A percentile compares a stretch with the other conserved stretches of the same genome.
Conservation (phyloP, 2,329 filamentous ascomycete genomes). For the Sarocladium brachiariae region DNA sequence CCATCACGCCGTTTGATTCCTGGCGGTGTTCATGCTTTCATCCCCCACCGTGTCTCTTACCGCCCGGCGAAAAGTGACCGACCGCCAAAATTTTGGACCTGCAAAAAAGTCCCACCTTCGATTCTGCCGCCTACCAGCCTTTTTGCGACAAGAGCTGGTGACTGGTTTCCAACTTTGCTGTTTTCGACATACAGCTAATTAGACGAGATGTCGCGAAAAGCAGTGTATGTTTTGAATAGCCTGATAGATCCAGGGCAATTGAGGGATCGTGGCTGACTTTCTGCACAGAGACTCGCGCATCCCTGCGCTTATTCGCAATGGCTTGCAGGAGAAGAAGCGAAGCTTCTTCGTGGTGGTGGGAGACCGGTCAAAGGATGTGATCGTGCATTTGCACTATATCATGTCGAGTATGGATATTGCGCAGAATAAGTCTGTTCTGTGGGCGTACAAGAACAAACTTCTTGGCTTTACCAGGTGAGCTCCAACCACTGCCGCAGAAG, state of each 20-base stretch:
- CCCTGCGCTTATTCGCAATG: conserved; percentile 84
- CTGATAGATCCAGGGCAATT: background rate
- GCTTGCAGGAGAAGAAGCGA: conserved; percentile 89
- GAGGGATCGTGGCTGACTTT: conserved; percentile 1
- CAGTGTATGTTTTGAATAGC: conserved; percentile 32
- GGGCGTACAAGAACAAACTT: conserved; percentile 98
- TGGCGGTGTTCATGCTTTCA: background rate
- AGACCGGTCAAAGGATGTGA: conserved; percentile 87
- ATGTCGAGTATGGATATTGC: conserved; percentile 86
- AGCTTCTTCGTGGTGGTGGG: conserved; percentile 97
- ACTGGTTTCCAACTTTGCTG: conserved; percentile 4
- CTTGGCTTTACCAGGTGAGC: conserved; percentile 75
- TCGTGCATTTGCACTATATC: conserved; percentile 88
- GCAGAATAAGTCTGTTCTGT: conserved; percentile 84
- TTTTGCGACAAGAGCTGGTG: conserved; percentile 21
- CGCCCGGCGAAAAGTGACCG: conserved; percentile 9
- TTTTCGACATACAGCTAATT: conserved; percentile 11
- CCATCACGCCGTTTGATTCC: too few species aligned
- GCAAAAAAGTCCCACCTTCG: conserved; percentile 16
- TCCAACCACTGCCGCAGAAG: too few species aligned
- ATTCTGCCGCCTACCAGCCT: conserved; percentile 15
- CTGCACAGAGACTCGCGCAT: conserved; percentile 69
- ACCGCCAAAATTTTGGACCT: conserved; percentile 32
- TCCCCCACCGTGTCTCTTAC: conserved; percentile 5
- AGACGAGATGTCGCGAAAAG: conserved; percentile 52